A percentile compares a stretch with the other conserved stretches of the same genome.
phyloP scores from a whole-genome alignment of 2,329 filamentous ascomycete species.

The Aspergillus ochraceus region DNA sequence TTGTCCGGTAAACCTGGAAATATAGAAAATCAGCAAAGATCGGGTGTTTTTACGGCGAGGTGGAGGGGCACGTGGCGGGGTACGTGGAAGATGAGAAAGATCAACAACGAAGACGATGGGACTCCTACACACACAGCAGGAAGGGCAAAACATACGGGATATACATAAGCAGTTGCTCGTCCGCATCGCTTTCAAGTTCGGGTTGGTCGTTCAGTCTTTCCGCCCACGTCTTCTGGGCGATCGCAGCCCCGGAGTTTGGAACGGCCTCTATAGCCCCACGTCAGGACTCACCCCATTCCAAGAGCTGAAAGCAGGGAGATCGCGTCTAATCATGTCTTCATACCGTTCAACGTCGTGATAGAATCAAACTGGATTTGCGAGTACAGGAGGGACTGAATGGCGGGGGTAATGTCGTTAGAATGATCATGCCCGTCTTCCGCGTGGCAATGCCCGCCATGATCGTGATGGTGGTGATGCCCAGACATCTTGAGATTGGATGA shows the following conservation, averaged over 20 bases:
- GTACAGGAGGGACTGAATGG: slow-evolving; percentile 87
- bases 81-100: slow-evolving; percentile 8
- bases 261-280: slow-evolving; percentile 50
- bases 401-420: slow-evolving; percentile 87
- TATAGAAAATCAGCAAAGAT: background rate
- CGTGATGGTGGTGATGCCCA: slow-evolving; percentile 39
- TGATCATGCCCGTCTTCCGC: slow-evolving; percentile 73
- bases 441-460: slow-evolving; percentile 48
- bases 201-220: slow-evolving; percentile 71
- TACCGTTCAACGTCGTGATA: slow-evolving; percentile 78
- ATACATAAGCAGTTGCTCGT: slow-evolving; percentile 91
- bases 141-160: slow-evolving; percentile 65
- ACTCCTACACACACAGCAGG: background rate
- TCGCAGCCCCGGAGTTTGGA: slow-evolving; percentile 66
- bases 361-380: slow-evolving; percentile 87
- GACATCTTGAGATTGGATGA: slow-evolving; percentile 29
- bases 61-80: slow-evolving; percentile 29
- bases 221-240: slow-evolving; percentile 89
- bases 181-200: slow-evolving; percentile 79
- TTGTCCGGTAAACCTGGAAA: slow-evolving; percentile 79
- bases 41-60: background rate
- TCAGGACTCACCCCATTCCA: slow-evolving; percentile 1
- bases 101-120: background rate
- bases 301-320: background rate
- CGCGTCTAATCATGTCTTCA: background rate